A percentile compares a stretch with the other conserved stretches of the same genome.
Evolutionary conservation across 345 rosid species (phyloP).

Genomic region (Pistacia vera): DNA sequence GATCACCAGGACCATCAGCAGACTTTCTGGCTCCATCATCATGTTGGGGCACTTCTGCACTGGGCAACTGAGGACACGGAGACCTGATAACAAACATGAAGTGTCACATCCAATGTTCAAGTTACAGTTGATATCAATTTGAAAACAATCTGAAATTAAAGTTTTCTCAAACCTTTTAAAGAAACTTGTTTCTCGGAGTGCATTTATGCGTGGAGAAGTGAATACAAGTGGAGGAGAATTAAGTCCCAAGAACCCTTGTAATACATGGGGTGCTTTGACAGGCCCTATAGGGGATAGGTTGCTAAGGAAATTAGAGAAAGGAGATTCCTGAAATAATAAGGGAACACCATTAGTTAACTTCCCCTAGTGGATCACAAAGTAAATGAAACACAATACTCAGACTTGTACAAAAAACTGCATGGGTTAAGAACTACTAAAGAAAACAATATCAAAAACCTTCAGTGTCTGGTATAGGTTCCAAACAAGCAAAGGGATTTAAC

Average conservation of each 20-base stretch:
- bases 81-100: constrained; percentile 32
- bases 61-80: constrained; percentile 21
- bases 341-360: neutral
- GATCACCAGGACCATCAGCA: constrained; percentile 7
- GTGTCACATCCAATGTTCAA: constrained; percentile 8
- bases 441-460: neutral
- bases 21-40: constrained; percentile 20
- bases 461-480: neutral
- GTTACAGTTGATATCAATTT: neutral
- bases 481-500: neutral
- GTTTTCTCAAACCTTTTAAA: constrained; percentile 37
- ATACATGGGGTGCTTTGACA: constrained; percentile 26
- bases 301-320: constrained; percentile 38
- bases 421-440: neutral
- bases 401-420: neutral
- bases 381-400: neutral
- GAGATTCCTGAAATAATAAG: constrained; percentile 43
- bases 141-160: constrained; percentile 11
- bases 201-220: constrained; percentile 40
- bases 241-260: constrained; percentile 37
- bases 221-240: constrained; percentile 55
- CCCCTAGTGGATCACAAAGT: neutral
- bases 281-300: constrained; percentile 45
- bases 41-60: constrained; percentile 16
- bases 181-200: constrained; percentile 26